Base-by-base conservation (phyloP, 2,329 filamentous ascomycete genomes). In the Cryphonectria radicalis region DNA sequence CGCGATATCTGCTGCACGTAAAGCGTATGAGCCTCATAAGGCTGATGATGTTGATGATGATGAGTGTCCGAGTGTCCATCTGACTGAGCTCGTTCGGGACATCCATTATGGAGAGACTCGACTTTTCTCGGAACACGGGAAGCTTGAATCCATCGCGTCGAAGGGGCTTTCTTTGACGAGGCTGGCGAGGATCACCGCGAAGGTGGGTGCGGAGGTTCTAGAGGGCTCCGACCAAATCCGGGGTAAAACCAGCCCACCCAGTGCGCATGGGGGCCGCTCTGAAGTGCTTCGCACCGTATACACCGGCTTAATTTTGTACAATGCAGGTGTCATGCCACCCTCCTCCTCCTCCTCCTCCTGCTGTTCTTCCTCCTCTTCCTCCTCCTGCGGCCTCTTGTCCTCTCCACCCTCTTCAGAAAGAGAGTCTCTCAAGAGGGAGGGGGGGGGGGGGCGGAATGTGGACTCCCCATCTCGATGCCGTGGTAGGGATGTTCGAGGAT, bases 231-330 rank as follows among this genome's bases (percentile, higher is more conserved):
- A 35, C 19, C 59, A 62, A 40, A 62, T 62, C 59, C 35, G 59
- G 59, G 59, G 59, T 62, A 62, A 25, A 40, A 40, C 22, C 35
- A 40, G 28, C 35, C 59, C 59, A 40, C 32, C 59, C 59, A 62
- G 59, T 62, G 59, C 59, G 59, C 4, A 19, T 19, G 6, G 28
- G 14, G 14, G 13, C 5, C 5, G 17, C 14, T 59, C 25, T 59
- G 55, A 14, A 32, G 25, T 28, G 55, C 7, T 32, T 59, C 59
- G 59, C 59, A 62, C 59, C 32, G 59, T 62, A 40, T 40, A 62
- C 59, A 13, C 55, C 28, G 55, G 55, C 28, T 28, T 19, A 19
- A 59, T 59, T 6, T 17, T 59, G 55, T 35, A 17, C 55, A 32
- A 59, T 32, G 55, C 55, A 59, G 55, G 55, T 59, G 25, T 59